Percentiles rank a stretch among this genome's conserved stretches.
Evolutionary conservation across 768 basidiomycete genomes (phyloP).

Genomic region (Butyriboletus loyo): DNA sequence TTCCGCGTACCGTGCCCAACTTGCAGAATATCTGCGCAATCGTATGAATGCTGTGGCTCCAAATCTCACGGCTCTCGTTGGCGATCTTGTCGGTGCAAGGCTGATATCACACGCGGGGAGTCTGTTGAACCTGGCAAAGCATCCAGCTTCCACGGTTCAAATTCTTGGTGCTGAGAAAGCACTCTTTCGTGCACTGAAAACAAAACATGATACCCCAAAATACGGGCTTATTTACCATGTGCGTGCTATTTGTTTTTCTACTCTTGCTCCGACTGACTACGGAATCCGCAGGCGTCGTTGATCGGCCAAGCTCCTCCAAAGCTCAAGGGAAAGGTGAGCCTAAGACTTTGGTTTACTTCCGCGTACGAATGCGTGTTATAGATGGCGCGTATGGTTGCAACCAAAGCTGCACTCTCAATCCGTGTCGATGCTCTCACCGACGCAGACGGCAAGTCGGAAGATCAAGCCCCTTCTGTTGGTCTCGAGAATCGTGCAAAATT

Average conservation of each 20-base stretch:
- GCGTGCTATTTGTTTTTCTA: constrained; percentile 25
- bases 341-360: neutral
- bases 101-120: constrained; percentile 75
- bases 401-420: constrained; percentile 94
- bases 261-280: constrained; percentile 1
- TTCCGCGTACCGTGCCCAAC: constrained; percentile 88
- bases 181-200: constrained; percentile 72
- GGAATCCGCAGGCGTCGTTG: constrained; percentile 68
- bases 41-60: constrained; percentile 98
- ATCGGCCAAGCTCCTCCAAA: constrained; percentile 97
- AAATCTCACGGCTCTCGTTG: constrained; percentile 84
- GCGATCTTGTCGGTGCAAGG: constrained; percentile 73
- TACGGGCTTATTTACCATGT: constrained; percentile 99
- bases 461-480: constrained; percentile 80
- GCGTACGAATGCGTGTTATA: constrained; percentile 25
- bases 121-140: constrained; percentile 66
- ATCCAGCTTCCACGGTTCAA: constrained; percentile 76
- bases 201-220: constrained; percentile 95
- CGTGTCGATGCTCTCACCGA: constrained; percentile 97
- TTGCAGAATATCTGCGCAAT: constrained; percentile 95
- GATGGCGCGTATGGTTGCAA: constrained; percentile 99
- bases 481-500: constrained; percentile 93
- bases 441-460: constrained; percentile 83
- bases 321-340: constrained; percentile 87
- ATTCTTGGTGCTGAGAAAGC: constrained; percentile 79